Percentiles rank a stretch among this genome's conserved stretches.
Conservation (phyloP, 768 basidiomycete genomes). For the Mycena latifolia region DNA sequence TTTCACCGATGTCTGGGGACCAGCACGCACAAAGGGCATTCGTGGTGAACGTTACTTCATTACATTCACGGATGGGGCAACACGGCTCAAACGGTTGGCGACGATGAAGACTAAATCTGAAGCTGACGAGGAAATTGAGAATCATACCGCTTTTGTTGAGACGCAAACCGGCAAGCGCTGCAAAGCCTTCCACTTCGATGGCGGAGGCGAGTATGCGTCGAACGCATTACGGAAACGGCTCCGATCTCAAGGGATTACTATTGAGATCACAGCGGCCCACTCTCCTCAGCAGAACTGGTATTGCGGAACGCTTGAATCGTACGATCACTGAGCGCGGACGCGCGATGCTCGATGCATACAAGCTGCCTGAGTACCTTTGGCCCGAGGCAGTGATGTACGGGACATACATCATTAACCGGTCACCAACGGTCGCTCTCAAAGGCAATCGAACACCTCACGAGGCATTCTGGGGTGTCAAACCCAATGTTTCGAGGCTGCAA, state of each 20-base stretch:
- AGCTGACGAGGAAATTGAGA: background rate
- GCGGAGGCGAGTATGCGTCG: background rate
- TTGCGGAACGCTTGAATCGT: background rate
- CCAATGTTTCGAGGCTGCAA: background rate
- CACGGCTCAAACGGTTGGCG: too few relatives aligned
- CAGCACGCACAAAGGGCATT: background rate
- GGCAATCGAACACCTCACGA: background rate
- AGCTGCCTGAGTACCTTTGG: slow-evolving; percentile 44
- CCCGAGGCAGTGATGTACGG: slow-evolving; percentile 39
- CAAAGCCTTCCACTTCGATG: background rate
- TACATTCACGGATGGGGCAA: background rate
- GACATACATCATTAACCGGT: slow-evolving; percentile 39
- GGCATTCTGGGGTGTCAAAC: slow-evolving; percentile 3
- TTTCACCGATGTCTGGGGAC: background rate
- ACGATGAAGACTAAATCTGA: too few relatives aligned
- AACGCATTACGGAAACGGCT: background rate
- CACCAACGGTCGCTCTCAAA: background rate
- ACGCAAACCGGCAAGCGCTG: background rate
- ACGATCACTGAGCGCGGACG: slow-evolving; percentile 24
- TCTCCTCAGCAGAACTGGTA: background rate
- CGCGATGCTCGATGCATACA: slow-evolving; percentile 37
- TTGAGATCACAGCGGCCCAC: background rate
- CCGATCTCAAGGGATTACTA: background rate
- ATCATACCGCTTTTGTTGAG: background rate
- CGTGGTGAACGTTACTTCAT: background rate